Evolutionary conservation across 345 rosid species (phyloP).

Genomic region (Balakata baccata): DNA sequence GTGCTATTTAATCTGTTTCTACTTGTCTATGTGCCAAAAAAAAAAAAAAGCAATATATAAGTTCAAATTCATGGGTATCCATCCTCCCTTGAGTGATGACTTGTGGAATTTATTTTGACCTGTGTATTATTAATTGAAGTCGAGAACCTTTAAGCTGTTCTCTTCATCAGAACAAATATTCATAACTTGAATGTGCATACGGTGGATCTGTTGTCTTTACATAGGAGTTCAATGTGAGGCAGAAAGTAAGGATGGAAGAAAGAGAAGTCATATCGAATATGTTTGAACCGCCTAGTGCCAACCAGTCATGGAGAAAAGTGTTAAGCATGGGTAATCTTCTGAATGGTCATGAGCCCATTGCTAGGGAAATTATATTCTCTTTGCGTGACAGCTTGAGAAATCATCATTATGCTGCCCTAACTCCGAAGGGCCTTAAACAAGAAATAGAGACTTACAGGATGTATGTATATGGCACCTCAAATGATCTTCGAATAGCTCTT

Average conservation of each 20-base stretch:
- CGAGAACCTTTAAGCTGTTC: too few species aligned
- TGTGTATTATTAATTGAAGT: too few species aligned
- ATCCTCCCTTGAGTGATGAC: too few species aligned
- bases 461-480: slow-evolving; percentile 85
- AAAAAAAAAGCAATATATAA: too few species aligned
- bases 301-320: slow-evolving; percentile 96
- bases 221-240: slow-evolving; percentile 65
- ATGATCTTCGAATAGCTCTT: slow-evolving; percentile 90
- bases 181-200: not conserved
- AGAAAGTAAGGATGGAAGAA: slow-evolving; percentile 50
- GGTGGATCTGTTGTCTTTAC: slow-evolving; percentile 17
- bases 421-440: slow-evolving; percentile 32
- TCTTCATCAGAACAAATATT: not conserved
- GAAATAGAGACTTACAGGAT: slow-evolving; percentile 84
- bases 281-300: slow-evolving; percentile 70
- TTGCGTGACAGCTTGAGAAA: slow-evolving; percentile 47
- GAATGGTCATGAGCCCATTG: slow-evolving; percentile 87
- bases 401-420: slow-evolving; percentile 52
- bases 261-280: slow-evolving; percentile 59
- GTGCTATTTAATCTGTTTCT: not conserved
- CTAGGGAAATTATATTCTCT: slow-evolving; percentile 76
- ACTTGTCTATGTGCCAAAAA: too few species aligned
- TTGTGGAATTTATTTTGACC: too few species aligned
- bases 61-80: too few species aligned
- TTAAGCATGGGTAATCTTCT: slow-evolving; percentile 95